Conservation (phyloP, 805 yeast species). For the Clavispora phyllophila region DNA sequence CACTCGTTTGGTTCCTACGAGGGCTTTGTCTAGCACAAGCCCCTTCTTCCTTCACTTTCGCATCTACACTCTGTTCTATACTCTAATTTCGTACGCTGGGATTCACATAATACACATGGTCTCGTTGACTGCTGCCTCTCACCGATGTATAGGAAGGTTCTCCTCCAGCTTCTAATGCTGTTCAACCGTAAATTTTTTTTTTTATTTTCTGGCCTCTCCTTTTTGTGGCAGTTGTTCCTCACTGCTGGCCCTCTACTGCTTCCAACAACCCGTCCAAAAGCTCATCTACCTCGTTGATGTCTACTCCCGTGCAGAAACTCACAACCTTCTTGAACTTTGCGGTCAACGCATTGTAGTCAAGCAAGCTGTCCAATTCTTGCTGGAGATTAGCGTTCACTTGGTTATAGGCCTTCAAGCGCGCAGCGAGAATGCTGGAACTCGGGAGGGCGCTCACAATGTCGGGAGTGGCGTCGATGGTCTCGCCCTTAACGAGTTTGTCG, state of each 20-base stretch:
- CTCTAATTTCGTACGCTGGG: neutral
- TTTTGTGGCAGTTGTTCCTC: too few species aligned
- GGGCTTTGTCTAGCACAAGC: conserved; percentile 59
- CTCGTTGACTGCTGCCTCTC: neutral
- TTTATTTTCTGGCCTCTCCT: too few species aligned
- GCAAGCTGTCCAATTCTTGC: conserved; percentile 47
- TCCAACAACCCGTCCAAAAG: conserved; percentile 79
- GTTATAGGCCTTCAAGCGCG: conserved; percentile 76
- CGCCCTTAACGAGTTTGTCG: conserved; percentile 39
- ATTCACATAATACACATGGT: neutral
- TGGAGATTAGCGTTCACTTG: conserved; percentile 59
- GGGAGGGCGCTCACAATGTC: conserved; percentile 37
- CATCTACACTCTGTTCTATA: neutral
- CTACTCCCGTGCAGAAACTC: conserved; percentile 85
- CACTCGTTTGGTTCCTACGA: conserved; percentile 76
- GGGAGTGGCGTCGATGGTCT: conserved; percentile 22
- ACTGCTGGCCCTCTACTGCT: conserved; percentile 74
- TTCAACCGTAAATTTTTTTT: too few species aligned
- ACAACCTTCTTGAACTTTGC: conserved; percentile 82
- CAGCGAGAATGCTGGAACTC: conserved; percentile 49
- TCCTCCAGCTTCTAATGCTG: too few species aligned
- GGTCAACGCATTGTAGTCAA: conserved; percentile 37
- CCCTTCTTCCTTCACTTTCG: neutral
- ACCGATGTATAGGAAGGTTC: too few species aligned
- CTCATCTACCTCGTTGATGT: conserved; percentile 70